Conservation (phyloP, 2,329 filamentous ascomycete species). For the Ilyonectria robusta region DNA sequence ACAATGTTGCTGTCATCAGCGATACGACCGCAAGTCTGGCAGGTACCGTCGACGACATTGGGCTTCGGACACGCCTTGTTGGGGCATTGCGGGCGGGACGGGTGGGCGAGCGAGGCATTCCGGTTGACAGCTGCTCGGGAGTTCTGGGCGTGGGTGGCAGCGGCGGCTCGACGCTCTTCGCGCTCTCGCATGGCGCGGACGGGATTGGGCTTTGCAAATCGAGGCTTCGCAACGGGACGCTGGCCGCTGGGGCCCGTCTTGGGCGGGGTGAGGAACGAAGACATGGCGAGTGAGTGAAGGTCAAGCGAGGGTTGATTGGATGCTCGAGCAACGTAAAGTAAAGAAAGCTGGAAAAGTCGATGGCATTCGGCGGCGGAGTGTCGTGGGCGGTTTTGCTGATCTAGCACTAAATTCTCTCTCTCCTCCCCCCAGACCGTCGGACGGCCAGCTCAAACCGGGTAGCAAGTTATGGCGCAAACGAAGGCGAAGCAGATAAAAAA, state of each 20-base stretch:
- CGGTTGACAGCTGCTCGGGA: slow-evolving; percentile 50
- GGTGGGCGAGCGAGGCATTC: slow-evolving; percentile 51
- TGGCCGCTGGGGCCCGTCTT: slow-evolving; percentile 51
- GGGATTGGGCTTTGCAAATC: slow-evolving; percentile 61
- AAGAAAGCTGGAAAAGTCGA: slow-evolving; percentile 17
- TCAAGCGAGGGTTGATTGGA: slow-evolving; percentile 4
- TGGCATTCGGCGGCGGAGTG: not conserved
- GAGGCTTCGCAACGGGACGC: slow-evolving; percentile 53
- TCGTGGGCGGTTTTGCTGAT: not conserved
- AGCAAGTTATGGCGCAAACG: slow-evolving; percentile 10
- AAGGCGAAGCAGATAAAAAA: not conserved
- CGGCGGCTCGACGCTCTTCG: slow-evolving; percentile 60
- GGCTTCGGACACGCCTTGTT: slow-evolving; percentile 74
- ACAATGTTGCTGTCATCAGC: slow-evolving; percentile 92
- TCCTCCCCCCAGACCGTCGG: slow-evolving; percentile 36
- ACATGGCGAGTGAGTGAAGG: slow-evolving; percentile 55
- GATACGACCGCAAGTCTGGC: slow-evolving; percentile 87
- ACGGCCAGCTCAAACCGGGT: slow-evolving; percentile 21
- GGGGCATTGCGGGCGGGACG: slow-evolving; percentile 64
- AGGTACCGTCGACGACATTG: slow-evolving; percentile 77
- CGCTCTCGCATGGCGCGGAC: slow-evolving; percentile 68
- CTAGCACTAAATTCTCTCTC: slow-evolving; percentile 3
- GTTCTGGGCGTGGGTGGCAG: slow-evolving; percentile 46
- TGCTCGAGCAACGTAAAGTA: slow-evolving; percentile 9
- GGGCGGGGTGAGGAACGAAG: slow-evolving; percentile 61